Evolutionary conservation across 345 rosid species (phyloP).

Genomic region (Psidium guajava): DNA sequence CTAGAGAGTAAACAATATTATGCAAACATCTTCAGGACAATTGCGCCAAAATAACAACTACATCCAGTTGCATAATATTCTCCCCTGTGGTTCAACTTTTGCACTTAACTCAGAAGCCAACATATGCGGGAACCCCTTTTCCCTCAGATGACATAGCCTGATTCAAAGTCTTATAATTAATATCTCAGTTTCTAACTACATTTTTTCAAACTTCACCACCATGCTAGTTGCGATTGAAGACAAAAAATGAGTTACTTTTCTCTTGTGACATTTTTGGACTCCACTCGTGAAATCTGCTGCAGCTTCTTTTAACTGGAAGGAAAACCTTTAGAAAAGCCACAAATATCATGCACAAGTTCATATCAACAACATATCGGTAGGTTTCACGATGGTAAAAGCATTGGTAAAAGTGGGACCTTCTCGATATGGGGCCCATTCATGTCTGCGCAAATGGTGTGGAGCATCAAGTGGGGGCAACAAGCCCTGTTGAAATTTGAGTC

Average conservation of each 20-base stretch:
- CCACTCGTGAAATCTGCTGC: not conserved
- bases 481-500: conserved; percentile 30
- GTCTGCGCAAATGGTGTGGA: conserved; percentile 94
- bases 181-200: not conserved
- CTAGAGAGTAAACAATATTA: not conserved
- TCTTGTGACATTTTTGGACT: not conserved
- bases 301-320: not conserved
- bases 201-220: not conserved
- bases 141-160: not conserved
- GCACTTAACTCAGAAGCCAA: not conserved
- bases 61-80: not conserved
- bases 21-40: not conserved
- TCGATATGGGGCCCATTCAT: conserved; percentile 81
- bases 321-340: not conserved
- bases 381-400: not conserved
- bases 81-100: not conserved
- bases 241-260: not conserved
- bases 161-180: not conserved
- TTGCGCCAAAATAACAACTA: not conserved
- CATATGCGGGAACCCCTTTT: not conserved
- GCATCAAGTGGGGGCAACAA: conserved; percentile 97
- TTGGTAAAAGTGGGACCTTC: conserved; percentile 45
- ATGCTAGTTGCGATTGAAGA: not conserved
- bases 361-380: not conserved
- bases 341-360: not conserved